These are phyloP conservation scores for Calocybe gangraenosa DNA, from an alignment of 768 basidiomycete species.

Conservation along the genomic window DNA sequence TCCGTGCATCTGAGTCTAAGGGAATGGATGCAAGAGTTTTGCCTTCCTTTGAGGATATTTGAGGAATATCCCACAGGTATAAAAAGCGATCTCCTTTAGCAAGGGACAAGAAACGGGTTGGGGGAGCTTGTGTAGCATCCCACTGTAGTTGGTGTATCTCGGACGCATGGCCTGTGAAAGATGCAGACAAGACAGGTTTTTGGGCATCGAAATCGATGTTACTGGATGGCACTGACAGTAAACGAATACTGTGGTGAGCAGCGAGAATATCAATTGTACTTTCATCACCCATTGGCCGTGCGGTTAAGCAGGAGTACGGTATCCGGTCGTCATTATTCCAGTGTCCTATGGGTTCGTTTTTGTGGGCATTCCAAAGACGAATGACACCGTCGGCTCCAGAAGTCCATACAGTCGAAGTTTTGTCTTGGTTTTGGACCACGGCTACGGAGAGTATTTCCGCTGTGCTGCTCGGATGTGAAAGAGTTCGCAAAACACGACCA, in stretches of 20 bases:
- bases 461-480: slow-evolving; percentile 52
- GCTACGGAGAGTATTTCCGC: slow-evolving; percentile 49
- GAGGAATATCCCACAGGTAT: slow-evolving; percentile 55
- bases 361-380: slow-evolving; percentile 54
- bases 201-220: slow-evolving; percentile 26
- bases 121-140: slow-evolving; percentile 36
- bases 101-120: slow-evolving; percentile 50
- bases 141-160: slow-evolving; percentile 48
- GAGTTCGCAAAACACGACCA: slow-evolving; percentile 48
- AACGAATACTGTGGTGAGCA: slow-evolving; percentile 57
- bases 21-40: slow-evolving; percentile 57
- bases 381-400: slow-evolving; percentile 55
- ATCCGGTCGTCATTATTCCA: slow-evolving; percentile 58
- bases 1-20: slow-evolving; percentile 59
- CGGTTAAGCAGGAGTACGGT: slow-evolving; percentile 50
- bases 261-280: slow-evolving; percentile 44
- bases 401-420: slow-evolving; percentile 42
- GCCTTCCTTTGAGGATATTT: slow-evolving; percentile 37
- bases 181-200: slow-evolving; percentile 42
- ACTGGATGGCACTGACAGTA: slow-evolving; percentile 36
- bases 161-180: slow-evolving; percentile 66
- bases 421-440: slow-evolving; percentile 24
- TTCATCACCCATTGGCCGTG: slow-evolving; percentile 35
- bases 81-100: slow-evolving; percentile 62
- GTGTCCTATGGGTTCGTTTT: slow-evolving; percentile 40